Evolutionary conservation across 495 filamentous ascomycete genomes (phyloP).

Genomic region (Physcia stellaris): DNA sequence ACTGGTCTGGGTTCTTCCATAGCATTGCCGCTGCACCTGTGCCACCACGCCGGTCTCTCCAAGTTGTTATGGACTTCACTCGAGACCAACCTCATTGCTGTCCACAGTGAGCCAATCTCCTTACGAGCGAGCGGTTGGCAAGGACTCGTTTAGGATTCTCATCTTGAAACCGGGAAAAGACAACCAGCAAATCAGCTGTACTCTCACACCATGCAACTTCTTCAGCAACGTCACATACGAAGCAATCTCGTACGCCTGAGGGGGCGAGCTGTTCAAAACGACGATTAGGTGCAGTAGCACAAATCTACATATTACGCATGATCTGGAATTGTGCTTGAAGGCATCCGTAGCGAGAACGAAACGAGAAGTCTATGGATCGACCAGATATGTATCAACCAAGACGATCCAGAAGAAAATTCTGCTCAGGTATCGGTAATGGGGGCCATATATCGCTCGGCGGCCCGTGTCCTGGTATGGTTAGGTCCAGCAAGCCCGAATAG

Average conservation of each 20-base stretch:
- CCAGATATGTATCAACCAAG: constrained; percentile 2
- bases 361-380: constrained; percentile 1
- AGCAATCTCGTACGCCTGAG: not conserved
- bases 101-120: too few species aligned
- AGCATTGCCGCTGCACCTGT: too few species aligned
- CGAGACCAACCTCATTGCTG: too few species aligned
- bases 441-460: not conserved
- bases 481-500: not conserved
- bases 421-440: not conserved
- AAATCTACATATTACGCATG: not conserved
- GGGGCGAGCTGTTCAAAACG: not conserved
- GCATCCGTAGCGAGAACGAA: not conserved
- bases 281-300: not conserved
- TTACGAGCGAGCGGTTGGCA: too few species aligned
- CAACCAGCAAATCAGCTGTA: not conserved
- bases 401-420: not conserved
- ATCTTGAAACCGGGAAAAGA: not conserved
- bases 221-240: not conserved
- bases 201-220: not conserved
- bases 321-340: not conserved
- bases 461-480: not conserved
- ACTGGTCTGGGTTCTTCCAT: too few species aligned
- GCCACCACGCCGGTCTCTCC: too few species aligned
- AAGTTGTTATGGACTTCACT: too few species aligned
- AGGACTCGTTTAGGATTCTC: not conserved